phyloP scores from a whole-genome alignment of 805 yeast species.

The Saccharomycopsis fermentans region DNA sequence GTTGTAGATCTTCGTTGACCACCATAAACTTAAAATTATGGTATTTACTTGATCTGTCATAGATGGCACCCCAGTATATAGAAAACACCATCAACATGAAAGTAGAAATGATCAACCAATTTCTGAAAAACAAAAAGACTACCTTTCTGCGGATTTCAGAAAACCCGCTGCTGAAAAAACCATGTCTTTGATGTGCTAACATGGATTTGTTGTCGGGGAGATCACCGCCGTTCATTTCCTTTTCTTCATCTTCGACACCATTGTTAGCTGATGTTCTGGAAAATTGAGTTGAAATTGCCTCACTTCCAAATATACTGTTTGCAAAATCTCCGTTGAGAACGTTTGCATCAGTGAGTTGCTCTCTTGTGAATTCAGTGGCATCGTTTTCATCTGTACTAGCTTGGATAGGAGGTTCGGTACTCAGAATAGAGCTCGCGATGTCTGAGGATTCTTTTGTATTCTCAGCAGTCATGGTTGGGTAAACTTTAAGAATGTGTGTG shows the following conservation, averaged over 20 bases:
- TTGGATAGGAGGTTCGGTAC: background rate
- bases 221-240: background rate
- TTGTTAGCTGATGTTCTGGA: slow-evolving; percentile 74
- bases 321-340: slow-evolving; percentile 39
- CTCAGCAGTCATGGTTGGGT: background rate
- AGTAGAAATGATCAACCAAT: slow-evolving; percentile 9
- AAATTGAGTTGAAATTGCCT: slow-evolving; percentile 10
- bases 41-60: slow-evolving; percentile 15
- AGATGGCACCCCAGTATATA: slow-evolving; percentile 23
- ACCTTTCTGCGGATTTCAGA: slow-evolving; percentile 1
- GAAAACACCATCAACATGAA: slow-evolving; percentile 8
- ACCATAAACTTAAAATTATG: slow-evolving; percentile 20
- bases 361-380: background rate
- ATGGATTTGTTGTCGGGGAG: background rate
- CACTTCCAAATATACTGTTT: slow-evolving; percentile 25
- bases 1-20: slow-evolving; percentile 20
- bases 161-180: background rate
- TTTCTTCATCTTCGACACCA: background rate
- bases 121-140: slow-evolving; percentile 4
- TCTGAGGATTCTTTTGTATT: background rate
- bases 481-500: too few relatives aligned
- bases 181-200: background rate
- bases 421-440: background rate
- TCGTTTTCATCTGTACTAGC: background rate
- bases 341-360: background rate